A percentile compares a stretch with the other conserved stretches of the same genome.
phyloP scores from a whole-genome alignment of 2,329 filamentous ascomycete species.

The Acrocalymma vagum region DNA sequence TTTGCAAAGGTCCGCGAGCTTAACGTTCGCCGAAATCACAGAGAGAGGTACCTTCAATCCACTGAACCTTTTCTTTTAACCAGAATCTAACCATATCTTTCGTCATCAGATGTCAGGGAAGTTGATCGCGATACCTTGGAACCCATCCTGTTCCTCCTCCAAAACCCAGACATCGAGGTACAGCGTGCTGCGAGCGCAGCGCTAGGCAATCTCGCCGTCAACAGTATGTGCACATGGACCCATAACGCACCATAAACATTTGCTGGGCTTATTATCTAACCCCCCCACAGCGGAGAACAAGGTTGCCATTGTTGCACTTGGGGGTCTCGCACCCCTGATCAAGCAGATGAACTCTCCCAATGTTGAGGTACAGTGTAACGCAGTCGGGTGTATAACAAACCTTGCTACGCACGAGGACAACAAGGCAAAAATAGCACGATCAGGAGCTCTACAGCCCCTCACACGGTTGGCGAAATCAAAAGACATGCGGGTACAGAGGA shows the following conservation, averaged over 20 bases:
- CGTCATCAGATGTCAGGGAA: slow-evolving; percentile 86
- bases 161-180: slow-evolving; percentile 95
- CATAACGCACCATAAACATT: slow-evolving; percentile 1
- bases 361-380: slow-evolving; percentile 98
- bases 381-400: slow-evolving; percentile 98
- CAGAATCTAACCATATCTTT: slow-evolving; percentile 23
- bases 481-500: slow-evolving; percentile 97
- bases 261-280: slow-evolving; percentile 51
- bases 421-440: slow-evolving; percentile 97
- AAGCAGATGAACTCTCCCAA: slow-evolving; percentile 98
- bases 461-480: slow-evolving; percentile 95
- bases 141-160: slow-evolving; percentile 92
- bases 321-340: slow-evolving; percentile 89
- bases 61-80: no score
- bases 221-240: slow-evolving; percentile 68
- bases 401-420: slow-evolving; percentile 98
- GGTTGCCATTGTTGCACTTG: slow-evolving; percentile 91
- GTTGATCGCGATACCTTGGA: slow-evolving; percentile 95
- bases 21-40: slow-evolving; percentile 99
- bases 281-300: slow-evolving; percentile 87
- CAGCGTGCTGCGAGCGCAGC: slow-evolving; percentile 96
- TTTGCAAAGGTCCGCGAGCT: slow-evolving; percentile 92
- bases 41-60: slow-evolving; percentile 97
- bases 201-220: slow-evolving; percentile 93
- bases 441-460: slow-evolving; percentile 88